Conservation (phyloP, 2,329 filamentous ascomycete species). For the Coniochaeta prunicola region DNA sequence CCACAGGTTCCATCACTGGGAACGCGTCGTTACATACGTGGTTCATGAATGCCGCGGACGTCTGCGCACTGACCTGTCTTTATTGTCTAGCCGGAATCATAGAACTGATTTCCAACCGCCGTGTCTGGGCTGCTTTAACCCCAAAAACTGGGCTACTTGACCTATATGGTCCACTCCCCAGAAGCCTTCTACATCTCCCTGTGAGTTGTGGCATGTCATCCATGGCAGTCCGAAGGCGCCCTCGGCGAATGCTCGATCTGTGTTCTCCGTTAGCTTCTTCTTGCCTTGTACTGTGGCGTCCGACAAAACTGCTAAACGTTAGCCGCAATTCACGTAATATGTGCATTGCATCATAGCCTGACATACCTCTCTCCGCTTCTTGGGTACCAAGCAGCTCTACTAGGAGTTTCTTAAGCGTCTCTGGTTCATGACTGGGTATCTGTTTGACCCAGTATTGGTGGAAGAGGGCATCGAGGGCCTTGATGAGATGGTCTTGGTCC, state of each 20-base stretch:
- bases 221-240: slow-evolving; percentile 32
- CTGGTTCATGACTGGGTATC: slow-evolving; percentile 17
- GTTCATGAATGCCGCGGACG: too few species aligned
- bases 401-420: slow-evolving; percentile 19
- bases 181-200: slow-evolving; percentile 25
- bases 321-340: background rate
- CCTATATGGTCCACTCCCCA: slow-evolving; percentile 32
- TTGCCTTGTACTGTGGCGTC: slow-evolving; percentile 21
- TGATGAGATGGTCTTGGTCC: slow-evolving; percentile 14
- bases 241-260: slow-evolving; percentile 24
- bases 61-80: too few species aligned
- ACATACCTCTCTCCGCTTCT: slow-evolving; percentile 16
- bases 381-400: slow-evolving; percentile 16
- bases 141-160: slow-evolving; percentile 25
- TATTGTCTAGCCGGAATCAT: slow-evolving; percentile 10
- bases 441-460: slow-evolving; percentile 24
- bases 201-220: slow-evolving; percentile 25
- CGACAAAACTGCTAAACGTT: slow-evolving; percentile 14
- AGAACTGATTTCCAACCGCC: slow-evolving; percentile 26
- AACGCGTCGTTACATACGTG: too few species aligned
- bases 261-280: slow-evolving; percentile 21
- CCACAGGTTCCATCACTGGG: too few species aligned
- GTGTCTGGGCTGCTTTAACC: slow-evolving; percentile 16
- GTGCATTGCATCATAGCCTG: background rate
- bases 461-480: slow-evolving; percentile 24